Conservation (phyloP, 495 filamentous ascomycete genomes). For the Aspergillus homomorphus region DNA sequence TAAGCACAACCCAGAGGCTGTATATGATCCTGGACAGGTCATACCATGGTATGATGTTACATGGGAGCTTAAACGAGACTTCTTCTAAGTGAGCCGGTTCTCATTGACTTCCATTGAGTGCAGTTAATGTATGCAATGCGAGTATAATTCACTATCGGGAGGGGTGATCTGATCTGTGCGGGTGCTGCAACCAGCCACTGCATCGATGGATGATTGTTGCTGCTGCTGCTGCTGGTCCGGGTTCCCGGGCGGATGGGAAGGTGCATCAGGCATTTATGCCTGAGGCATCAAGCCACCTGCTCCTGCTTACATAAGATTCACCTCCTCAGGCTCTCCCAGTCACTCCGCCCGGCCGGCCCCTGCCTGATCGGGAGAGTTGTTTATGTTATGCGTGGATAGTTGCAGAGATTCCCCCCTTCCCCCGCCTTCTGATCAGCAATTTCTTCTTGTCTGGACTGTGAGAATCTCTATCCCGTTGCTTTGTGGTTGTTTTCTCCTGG, state of each 20-base stretch:
- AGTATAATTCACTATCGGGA: too few species aligned
- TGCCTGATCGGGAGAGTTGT: slow-evolving; percentile 39
- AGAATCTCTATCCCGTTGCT: not conserved
- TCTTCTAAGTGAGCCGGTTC: too few species aligned
- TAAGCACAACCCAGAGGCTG: not conserved
- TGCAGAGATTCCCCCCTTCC: slow-evolving; percentile 10
- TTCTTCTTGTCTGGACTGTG: not conserved
- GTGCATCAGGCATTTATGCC: not conserved
- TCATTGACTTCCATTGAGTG: too few species aligned
- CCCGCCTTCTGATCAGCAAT: slow-evolving; percentile 20
- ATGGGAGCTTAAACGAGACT: not conserved
- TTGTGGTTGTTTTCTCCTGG: not conserved
- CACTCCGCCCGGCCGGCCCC: slow-evolving; percentile 22
- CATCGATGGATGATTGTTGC: not conserved
- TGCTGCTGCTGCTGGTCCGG: too few species aligned
- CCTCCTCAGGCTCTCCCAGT: not conserved
- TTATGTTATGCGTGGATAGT: slow-evolving; percentile 22
- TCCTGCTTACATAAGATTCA: slow-evolving; percentile 9
- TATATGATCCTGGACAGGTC: not conserved
- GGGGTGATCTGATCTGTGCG: too few species aligned
- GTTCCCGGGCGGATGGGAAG: not conserved
- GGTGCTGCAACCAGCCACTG: too few species aligned
- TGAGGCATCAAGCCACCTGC: slow-evolving; percentile 8
- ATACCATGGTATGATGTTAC: not conserved
- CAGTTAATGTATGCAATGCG: too few species aligned